These are phyloP conservation scores for Immersiporthe knoxdaviesiana DNA, from an alignment of 2,329 filamentous ascomycete genomes.

Conservation along the genomic window DNA sequence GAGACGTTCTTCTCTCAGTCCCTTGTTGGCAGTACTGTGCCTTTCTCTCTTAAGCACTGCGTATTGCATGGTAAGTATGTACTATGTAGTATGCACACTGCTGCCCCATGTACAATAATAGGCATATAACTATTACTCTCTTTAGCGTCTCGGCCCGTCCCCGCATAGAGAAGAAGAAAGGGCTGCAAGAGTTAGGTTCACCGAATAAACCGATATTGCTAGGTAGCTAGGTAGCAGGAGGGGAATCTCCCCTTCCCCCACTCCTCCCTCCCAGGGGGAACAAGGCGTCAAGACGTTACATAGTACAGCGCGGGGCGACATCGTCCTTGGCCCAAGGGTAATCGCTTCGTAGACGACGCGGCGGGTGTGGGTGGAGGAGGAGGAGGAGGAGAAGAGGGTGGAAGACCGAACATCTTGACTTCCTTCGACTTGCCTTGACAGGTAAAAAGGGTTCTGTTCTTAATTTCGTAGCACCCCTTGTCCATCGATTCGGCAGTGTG, in stretches of 20 bases:
- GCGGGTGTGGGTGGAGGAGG: background rate
- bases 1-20: background rate
- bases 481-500: background rate
- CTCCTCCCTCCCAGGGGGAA: background rate
- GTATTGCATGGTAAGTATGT: background rate
- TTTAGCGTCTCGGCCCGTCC: background rate
- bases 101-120: background rate
- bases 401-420: background rate
- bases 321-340: background rate
- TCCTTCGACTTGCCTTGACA: no score
- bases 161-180: background rate
- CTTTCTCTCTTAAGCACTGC: background rate
- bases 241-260: background rate
- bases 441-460: background rate
- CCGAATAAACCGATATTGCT: conserved; percentile 8
- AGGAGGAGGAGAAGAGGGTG: background rate
- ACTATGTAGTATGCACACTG: background rate
- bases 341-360: background rate
- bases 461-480: background rate
- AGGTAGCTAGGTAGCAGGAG: no score
- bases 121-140: background rate
- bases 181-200: background rate
- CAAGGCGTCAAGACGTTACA: background rate
- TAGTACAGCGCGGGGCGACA: background rate
- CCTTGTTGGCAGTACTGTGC: background rate